These are phyloP conservation scores for Lactifluus echinatus DNA, from an alignment of 768 basidiomycete species.

Conservation along the genomic window DNA sequence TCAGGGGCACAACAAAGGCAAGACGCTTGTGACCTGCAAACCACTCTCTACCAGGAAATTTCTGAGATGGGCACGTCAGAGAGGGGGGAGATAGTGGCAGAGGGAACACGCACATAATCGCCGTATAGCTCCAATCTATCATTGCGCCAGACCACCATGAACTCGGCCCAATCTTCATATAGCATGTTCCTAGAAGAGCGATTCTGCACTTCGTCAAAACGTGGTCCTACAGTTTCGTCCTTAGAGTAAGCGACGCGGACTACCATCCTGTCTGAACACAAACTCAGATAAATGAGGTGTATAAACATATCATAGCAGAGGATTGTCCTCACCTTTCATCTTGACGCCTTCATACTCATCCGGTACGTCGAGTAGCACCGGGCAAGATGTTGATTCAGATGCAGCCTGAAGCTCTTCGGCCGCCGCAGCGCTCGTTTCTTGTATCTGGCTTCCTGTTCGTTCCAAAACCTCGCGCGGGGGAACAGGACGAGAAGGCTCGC, in stretches of 20 bases:
- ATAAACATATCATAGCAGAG: slow-evolving; percentile 1
- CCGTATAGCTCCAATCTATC: slow-evolving; percentile 75
- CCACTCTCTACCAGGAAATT: slow-evolving; percentile 59
- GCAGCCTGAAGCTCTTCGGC: slow-evolving; percentile 26
- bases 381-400: slow-evolving; percentile 21
- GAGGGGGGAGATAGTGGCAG: background rate
- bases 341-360: slow-evolving; percentile 41
- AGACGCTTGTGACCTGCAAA: slow-evolving; percentile 67
- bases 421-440: slow-evolving; percentile 59
- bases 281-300: slow-evolving; percentile 21
- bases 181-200: slow-evolving; percentile 52
- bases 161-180: slow-evolving; percentile 70
- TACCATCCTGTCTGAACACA: slow-evolving; percentile 73
- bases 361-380: background rate
- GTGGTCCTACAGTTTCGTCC: slow-evolving; percentile 36
- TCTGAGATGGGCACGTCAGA: slow-evolving; percentile 30
- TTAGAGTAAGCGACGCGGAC: slow-evolving; percentile 64
- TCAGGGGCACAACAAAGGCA: slow-evolving; percentile 70
- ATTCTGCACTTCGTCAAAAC: slow-evolving; percentile 62
- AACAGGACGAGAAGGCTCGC: slow-evolving; percentile 32
- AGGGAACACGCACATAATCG: slow-evolving; percentile 54
- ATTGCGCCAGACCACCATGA: slow-evolving; percentile 77
- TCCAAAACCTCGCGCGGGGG: slow-evolving; percentile 60
- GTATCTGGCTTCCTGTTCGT: slow-evolving; percentile 46
- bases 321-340: slow-evolving; percentile 59